Conservation (phyloP, 75 land plant species). For the Selaginella tamariscina region DNA sequence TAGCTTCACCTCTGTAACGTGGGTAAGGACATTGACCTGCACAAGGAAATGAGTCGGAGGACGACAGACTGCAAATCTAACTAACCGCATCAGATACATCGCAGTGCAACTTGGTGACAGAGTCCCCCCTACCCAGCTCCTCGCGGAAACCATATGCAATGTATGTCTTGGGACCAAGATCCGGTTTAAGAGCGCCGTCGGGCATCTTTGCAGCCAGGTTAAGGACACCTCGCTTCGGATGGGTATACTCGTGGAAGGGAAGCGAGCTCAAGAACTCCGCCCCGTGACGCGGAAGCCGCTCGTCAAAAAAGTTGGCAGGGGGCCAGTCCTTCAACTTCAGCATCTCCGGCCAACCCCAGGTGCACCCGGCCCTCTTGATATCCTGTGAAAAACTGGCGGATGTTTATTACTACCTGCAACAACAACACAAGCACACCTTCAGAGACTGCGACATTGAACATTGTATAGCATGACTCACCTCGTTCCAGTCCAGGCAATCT, state of each 20-base stretch:
- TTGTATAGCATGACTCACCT: constrained; percentile 33
- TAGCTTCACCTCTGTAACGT: constrained; percentile 39
- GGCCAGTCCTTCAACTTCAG: constrained; percentile 93
- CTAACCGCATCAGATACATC: constrained; percentile 89
- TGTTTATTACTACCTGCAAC: constrained; percentile 65
- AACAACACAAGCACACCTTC: not conserved
- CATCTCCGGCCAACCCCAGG: constrained; percentile 63
- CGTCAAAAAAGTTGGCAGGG: constrained; percentile 63
- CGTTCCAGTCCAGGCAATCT: constrained; percentile 59
- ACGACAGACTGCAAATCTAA: not conserved
- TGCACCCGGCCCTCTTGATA: constrained; percentile 55
- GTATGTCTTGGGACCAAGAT: constrained; percentile 80
- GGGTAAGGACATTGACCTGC: constrained; percentile 76
- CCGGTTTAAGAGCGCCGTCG: constrained; percentile 42
- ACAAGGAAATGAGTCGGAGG: not conserved
- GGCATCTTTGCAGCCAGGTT: constrained; percentile 77
- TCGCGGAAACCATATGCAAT: constrained; percentile 72
- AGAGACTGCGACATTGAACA: not conserved
- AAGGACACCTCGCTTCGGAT: constrained; percentile 58
- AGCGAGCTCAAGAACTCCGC: constrained; percentile 60
- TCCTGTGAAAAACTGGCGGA: constrained; percentile 66
- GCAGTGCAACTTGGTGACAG: constrained; percentile 92
- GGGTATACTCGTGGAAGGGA: constrained; percentile 73
- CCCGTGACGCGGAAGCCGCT: constrained; percentile 76
- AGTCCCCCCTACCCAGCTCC: constrained; percentile 85